Evolutionary conservation across 2,329 filamentous ascomycete species (phyloP).

Genomic region (Fusarium sp.): DNA sequence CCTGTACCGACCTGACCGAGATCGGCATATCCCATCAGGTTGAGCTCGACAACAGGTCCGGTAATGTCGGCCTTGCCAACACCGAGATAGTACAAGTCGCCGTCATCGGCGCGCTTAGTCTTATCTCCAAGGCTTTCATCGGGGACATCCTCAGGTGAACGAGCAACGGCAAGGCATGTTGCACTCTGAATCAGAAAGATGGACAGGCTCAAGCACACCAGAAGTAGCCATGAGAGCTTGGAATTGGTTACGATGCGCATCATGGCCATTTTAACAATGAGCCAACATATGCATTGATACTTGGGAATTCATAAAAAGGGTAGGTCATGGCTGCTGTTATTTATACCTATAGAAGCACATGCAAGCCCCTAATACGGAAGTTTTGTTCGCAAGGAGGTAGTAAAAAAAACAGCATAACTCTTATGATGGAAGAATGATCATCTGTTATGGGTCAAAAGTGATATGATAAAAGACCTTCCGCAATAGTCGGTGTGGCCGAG

Average conservation of each 20-base stretch:
- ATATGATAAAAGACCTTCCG: not conserved
- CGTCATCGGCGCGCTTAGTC: not conserved
- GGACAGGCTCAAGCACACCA: not conserved
- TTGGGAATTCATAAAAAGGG: accelerated
- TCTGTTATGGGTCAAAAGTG: not conserved
- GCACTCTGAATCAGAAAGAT: not conserved
- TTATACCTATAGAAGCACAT: not conserved
- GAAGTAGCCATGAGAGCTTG: not conserved
- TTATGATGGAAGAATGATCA: not conserved
- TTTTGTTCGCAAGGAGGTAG: too few relatives aligned
- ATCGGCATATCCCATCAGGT: constrained; percentile 23
- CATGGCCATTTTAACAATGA: not conserved
- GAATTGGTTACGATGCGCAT: not conserved
- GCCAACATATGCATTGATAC: not conserved
- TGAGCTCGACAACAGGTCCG: constrained; percentile 18
- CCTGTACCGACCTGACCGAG: constrained; percentile 3
- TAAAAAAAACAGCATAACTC: too few relatives aligned
- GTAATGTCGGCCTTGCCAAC: constrained; percentile 19
- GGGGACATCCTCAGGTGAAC: accelerated
- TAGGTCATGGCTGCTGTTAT: not conserved
- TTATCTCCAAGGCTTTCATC: too few relatives aligned
- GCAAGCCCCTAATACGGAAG: too few relatives aligned
- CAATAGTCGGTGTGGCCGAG: not conserved
- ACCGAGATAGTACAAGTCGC: not conserved
- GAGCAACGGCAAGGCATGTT: not conserved